Percentiles rank a stretch among this genome's conserved stretches.
Evolutionary conservation across 441 rosid species (phyloP).

Genomic region (Erysimum pusillum): DNA sequence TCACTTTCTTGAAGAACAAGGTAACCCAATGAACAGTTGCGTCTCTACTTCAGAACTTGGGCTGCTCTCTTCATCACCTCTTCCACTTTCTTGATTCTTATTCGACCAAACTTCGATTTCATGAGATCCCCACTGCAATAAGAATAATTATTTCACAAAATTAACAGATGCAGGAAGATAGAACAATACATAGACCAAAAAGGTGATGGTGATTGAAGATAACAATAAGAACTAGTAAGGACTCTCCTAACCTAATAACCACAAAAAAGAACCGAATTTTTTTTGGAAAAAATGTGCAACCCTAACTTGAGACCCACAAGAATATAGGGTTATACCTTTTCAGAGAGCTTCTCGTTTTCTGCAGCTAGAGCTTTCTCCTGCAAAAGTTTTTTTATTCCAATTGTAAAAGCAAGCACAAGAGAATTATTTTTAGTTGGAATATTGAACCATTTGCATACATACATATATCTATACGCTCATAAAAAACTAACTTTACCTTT

Average conservation of each 20-base stretch:
- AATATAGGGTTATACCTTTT: slow-evolving; percentile 63
- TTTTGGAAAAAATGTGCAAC: slow-evolving; percentile 21
- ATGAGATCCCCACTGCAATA: slow-evolving; percentile 40
- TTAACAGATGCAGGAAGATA: neutral
- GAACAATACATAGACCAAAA: slow-evolving; percentile 6
- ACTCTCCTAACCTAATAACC: slow-evolving; percentile 21
- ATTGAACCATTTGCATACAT: slow-evolving; percentile 1
- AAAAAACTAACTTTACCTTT: slow-evolving; percentile 53
- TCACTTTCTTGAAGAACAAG: slow-evolving; percentile 57
- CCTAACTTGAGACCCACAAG: slow-evolving; percentile 37
- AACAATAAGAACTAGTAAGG: slow-evolving; percentile 6
- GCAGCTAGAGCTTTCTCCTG: slow-evolving; percentile 73
- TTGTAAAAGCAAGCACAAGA: slow-evolving; percentile 19
- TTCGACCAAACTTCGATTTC: slow-evolving; percentile 35
- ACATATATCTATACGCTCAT: neutral
- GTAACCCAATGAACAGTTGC: slow-evolving; percentile 78
- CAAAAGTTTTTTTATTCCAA: slow-evolving; percentile 36
- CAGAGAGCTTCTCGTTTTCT: slow-evolving; percentile 70
- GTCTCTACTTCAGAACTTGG: slow-evolving; percentile 90
- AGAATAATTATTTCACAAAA: neutral
- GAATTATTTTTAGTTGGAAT: slow-evolving; percentile 16
- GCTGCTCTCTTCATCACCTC: slow-evolving; percentile 55
- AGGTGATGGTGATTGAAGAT: slow-evolving; percentile 5
- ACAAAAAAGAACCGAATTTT: neutral
- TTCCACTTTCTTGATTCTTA: slow-evolving; percentile 40